Conservation (phyloP, 306 rosid species). For the Castanopsis chinensis region DNA sequence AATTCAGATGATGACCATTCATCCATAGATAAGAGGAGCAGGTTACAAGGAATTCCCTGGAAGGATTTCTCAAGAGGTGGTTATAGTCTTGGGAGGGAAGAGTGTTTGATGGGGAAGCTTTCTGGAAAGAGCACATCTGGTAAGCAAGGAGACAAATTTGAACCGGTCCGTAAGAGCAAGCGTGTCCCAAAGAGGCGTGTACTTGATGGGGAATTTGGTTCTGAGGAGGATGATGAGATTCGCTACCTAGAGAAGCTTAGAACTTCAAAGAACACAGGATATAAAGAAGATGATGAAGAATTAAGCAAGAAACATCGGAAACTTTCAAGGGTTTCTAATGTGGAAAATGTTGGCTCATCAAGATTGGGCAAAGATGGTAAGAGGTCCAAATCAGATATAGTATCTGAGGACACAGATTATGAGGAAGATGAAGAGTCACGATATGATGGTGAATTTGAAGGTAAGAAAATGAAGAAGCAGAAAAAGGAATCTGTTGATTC, state of each 20-base stretch:
- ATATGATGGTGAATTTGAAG: conserved; percentile 73
- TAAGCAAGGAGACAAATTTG: conserved; percentile 59
- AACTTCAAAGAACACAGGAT: conserved; percentile 60
- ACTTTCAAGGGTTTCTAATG: conserved; percentile 68
- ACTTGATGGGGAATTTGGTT: conserved; percentile 66
- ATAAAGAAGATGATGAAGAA: conserved; percentile 71
- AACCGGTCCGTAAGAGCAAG: conserved; percentile 77
- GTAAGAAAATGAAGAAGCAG: conserved; percentile 71
- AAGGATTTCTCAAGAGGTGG: conserved; percentile 77
- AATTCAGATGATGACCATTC: conserved; percentile 59
- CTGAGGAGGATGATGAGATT: conserved; percentile 79
- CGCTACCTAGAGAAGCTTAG: conserved; percentile 88
- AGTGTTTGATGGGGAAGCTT: conserved; percentile 50
- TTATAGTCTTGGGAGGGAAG: conserved; percentile 65
- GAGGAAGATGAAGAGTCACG: conserved; percentile 69
- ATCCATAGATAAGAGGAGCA: conserved; percentile 53
- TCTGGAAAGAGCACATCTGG: conserved; percentile 46
- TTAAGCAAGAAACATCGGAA: conserved; percentile 72
- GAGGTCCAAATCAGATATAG: conserved; percentile 36
- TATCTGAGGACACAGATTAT: conserved; percentile 39
- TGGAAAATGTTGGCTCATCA: conserved; percentile 52
- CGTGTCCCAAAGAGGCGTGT: conserved; percentile 77
- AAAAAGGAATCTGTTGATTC: conserved; percentile 76
- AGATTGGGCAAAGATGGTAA: conserved; percentile 40
- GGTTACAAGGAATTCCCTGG: conserved; percentile 91